Evolutionary conservation across 2,329 filamentous ascomycete genomes (phyloP).

Genomic region (Paramyrothecium roridum): DNA sequence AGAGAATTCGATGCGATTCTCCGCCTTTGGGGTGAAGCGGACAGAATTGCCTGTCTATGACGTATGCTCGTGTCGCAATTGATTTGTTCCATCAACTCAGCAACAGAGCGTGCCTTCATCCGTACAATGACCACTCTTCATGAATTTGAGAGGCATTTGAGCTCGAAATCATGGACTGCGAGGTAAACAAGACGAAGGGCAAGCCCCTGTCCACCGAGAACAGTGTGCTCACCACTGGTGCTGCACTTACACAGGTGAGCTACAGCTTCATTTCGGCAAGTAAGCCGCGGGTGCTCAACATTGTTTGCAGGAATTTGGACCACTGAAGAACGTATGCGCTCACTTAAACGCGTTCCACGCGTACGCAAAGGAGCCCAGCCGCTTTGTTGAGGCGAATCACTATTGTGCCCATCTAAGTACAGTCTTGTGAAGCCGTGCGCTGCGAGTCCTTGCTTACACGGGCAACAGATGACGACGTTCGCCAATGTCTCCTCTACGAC

Average conservation of each 20-base stretch:
- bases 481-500: conserved; percentile 86
- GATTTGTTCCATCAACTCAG: background rate
- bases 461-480: conserved; percentile 53
- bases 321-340: conserved; percentile 72
- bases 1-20: background rate
- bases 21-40: background rate
- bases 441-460: conserved; percentile 33
- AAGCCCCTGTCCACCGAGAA: conserved; percentile 51
- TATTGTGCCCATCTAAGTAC: conserved; percentile 74
- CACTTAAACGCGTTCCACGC: conserved; percentile 86
- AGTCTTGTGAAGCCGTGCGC: conserved; percentile 11
- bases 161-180: background rate
- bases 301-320: conserved; percentile 56
- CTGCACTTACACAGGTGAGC: conserved; percentile 52
- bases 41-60: background rate
- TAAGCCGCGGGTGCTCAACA: background rate
- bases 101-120: background rate
- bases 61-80: background rate
- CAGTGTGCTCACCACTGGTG: conserved; percentile 58
- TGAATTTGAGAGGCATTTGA: background rate
- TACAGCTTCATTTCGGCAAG: rapidly evolving
- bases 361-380: conserved; percentile 69
- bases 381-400: conserved; percentile 75
- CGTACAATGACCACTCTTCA: background rate
- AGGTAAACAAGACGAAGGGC: conserved; percentile 30